Percentiles rank a stretch among this genome's conserved stretches.
These are phyloP conservation scores for Annulohypoxylon stygium DNA, from an alignment of 495 filamentous ascomycete species.

Conservation along the genomic window DNA sequence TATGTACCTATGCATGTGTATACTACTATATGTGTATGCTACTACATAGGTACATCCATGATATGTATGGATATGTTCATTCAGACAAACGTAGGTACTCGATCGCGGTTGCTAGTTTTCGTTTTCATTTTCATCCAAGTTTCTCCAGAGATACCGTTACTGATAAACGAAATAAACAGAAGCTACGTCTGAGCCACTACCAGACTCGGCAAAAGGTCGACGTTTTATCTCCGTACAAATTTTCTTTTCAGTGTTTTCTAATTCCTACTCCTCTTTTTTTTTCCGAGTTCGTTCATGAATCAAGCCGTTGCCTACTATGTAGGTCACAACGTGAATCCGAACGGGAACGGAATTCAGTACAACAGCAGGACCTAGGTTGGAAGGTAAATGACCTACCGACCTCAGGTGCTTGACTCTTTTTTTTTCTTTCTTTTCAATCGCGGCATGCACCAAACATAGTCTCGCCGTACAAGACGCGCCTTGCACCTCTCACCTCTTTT, in stretches of 20 bases:
- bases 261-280: no score
- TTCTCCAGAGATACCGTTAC: background rate
- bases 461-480: background rate
- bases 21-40: background rate
- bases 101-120: background rate
- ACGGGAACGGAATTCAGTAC: no score
- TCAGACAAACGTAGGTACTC: background rate
- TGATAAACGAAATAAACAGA: background rate
- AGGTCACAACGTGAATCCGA: no score
- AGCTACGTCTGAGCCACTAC: no score
- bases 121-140: background rate
- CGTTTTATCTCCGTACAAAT: no score
- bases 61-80: background rate
- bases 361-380: background rate
- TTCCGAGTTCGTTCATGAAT: no score
- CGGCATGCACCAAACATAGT: background rate
- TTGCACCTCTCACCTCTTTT: background rate
- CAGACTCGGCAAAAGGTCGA: no score
- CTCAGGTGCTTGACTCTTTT: background rate
- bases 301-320: no score
- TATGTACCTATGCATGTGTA: no score
- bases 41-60: no score
- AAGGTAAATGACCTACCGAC: background rate
- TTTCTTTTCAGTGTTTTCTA: no score
- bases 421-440: background rate